Base-by-base conservation (phyloP, 2,329 filamentous ascomycete species). In the Scedosporium boydii region DNA sequence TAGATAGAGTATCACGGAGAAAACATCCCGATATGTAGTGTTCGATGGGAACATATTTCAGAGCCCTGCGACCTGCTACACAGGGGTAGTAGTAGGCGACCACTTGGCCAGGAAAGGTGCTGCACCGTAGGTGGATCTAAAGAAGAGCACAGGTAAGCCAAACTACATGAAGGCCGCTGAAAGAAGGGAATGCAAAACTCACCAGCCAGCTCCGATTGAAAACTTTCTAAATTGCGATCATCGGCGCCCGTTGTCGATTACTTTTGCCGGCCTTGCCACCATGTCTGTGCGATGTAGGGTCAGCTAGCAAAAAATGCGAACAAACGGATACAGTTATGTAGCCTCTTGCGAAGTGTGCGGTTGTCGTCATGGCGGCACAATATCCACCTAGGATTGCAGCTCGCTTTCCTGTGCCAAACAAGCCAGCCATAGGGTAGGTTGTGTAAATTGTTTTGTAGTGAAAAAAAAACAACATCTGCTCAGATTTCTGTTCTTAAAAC, bases 151-250 rank as follows among this genome's bases (percentile, higher is more conserved):
- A 21, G 10, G 60, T 56, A 29, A 48, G 38, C 42, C 7, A 59
- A 16, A 16, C 34, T 26, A 10, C 16, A 6, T 23, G 18, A 44
- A 6, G 34, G 18, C 6, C 48, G 6, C 16, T n/a, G 6, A 18
- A 58, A 9, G 18, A 16, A 26, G 41, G 44, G 26, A 27, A 27
- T 18, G 44, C 5, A 59, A n/a, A 26, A 53, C 48, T 38, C 44
- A 63, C 64, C 71, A 75, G 73, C 73, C 74, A 75, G 75, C 78
- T 81, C 78, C 74, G 79, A 78, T 81, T 81, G 79, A 80, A 81
- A 81, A 81, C 79, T 80, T 81, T 77, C 67, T 68, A 65, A 60
- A 63, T 58, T 69, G 67, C 70, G 66, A 67, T 69, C 69, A 71
- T 77, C n/a, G 59, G 59, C 58, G 38, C 46, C 48, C 27, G 21